These are phyloP conservation scores for Citrus maxima DNA, from an alignment of 345 rosid genomes.

Conservation along the genomic window DNA sequence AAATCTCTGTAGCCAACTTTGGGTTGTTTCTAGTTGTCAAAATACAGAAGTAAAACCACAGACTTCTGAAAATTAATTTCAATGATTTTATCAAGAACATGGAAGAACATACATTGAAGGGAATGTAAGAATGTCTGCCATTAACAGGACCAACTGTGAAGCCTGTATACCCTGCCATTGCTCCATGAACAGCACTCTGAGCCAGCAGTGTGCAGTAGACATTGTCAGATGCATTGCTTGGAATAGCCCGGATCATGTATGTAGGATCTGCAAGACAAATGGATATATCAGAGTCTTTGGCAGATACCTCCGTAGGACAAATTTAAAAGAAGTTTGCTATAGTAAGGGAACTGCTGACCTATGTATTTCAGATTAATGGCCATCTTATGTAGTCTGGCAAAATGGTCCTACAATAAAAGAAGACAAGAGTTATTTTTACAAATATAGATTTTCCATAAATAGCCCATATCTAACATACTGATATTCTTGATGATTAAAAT, in stretches of 20 bases:
- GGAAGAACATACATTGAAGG: conserved; percentile 49
- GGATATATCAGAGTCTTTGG: conserved; percentile 10
- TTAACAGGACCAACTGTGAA: conserved; percentile 77
- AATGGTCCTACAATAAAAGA: conserved; percentile 45
- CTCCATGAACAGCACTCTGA: conserved; percentile 87
- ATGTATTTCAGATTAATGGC: conserved; percentile 76
- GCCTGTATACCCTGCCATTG: conserved; percentile 92
- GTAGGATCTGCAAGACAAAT: conserved; percentile 67
- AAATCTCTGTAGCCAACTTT: not conserved
- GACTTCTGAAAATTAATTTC: not conserved
- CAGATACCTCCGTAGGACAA: conserved; percentile 2
- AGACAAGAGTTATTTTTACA: not conserved
- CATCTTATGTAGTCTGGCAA: conserved; percentile 46
- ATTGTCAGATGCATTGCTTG: conserved; percentile 81
- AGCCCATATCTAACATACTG: not conserved
- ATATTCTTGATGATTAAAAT: not conserved
- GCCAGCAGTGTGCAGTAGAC: conserved; percentile 90
- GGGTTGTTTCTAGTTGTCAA: not conserved
- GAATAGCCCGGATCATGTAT: conserved; percentile 85
- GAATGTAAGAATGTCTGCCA: conserved; percentile 80
- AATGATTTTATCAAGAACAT: not conserved
- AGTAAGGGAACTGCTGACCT: conserved; percentile 33
- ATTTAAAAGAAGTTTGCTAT: conserved; percentile 3
- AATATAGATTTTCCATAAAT: not conserved
- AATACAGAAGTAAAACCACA: not conserved